Base-by-base conservation (phyloP, 371 early-diverging fungal genomes). In the Zopfochytrium polystomum region DNA sequence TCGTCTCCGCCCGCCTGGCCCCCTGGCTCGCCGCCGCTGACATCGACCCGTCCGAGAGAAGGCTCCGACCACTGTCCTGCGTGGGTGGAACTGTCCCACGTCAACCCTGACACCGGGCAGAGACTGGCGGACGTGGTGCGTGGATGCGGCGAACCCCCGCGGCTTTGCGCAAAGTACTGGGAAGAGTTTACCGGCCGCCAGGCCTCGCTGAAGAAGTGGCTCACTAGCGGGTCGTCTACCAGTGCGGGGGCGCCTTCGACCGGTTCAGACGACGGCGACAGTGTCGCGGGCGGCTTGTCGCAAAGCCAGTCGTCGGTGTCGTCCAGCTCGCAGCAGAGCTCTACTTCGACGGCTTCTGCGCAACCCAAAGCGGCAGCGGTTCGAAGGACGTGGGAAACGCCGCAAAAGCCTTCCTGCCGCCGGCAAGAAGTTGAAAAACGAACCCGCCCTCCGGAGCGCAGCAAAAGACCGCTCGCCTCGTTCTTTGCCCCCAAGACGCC, bases 31-130 rank as follows among this genome's bases (percentile, higher is more conserved):
- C 70, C 22, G 77, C 67, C 34, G 74, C 84, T 29, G 79, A 85
- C 58, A 81, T 90, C 18, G 76, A 80, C 26, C 72, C 85, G 6
- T 62, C 85, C 5, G 69, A n/a, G 90, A 3, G 64, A 83, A 59
- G 95, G 95, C 1, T 87, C 88, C 20, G 95, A 95, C 71, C 95
- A 95, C 67, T 92, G 93, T 62, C 93, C 93, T 0, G 90, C 90
- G 0, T 72, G 77, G 35, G 83, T 80, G 1, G 80, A 80, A 33
- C 70, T 92, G 26, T 62, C 65, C 38, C 79, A 74, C 22, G 26
- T 7, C 33, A 61, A 80, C 27, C 72, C 75, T 13, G 60, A 65
- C 9, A 55, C 64, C 0, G 68, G 55, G 2, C 59, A 33, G 23
- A 2, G 5, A 1, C 56, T 69, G 0, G 5, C 15, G 20, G 62